phyloP scores from a whole-genome alignment of 192 early-diverging fungal genomes.

The Coemansia sp. region DNA sequence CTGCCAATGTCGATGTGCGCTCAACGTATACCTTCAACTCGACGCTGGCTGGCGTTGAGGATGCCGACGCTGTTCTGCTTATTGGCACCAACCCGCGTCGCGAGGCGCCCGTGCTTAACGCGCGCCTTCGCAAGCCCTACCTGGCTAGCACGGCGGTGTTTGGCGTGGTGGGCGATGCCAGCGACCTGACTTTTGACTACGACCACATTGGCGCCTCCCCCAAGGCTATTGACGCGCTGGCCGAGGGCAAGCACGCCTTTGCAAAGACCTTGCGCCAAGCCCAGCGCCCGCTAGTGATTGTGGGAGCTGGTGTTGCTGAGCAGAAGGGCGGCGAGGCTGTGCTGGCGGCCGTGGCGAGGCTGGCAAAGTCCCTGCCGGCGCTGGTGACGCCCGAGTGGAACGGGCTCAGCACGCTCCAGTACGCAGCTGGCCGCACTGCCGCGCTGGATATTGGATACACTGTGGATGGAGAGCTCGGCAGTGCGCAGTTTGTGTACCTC shows the following conservation, averaged over 20 bases:
- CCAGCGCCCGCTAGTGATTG: conserved; percentile 87
- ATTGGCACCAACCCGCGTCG: conserved; percentile 95
- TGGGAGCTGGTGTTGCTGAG: conserved; percentile 80
- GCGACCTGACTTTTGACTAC: conserved; percentile 89
- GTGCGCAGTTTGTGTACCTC: conserved; percentile 80
- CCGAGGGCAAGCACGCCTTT: conserved; percentile 71
- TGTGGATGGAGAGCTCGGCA: background rate
- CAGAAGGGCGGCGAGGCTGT: conserved; percentile 64
- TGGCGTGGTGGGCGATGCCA: conserved; percentile 75
- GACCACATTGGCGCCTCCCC: conserved; percentile 72
- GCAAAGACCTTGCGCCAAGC: conserved; percentile 71
- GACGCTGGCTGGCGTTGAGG: conserved; percentile 84
- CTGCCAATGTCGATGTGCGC: conserved; percentile 73
- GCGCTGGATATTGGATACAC: conserved; percentile 87
- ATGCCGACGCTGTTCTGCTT: conserved; percentile 87
- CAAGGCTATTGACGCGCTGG: conserved; percentile 65
- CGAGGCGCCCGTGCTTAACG: conserved; percentile 94
- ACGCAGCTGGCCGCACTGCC: conserved; percentile 81
- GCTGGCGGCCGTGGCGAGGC: conserved; percentile 70
- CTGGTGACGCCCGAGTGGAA: conserved; percentile 81
- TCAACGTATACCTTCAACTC: conserved; percentile 86
- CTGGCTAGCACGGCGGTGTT: conserved; percentile 76
- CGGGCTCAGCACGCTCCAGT: conserved; percentile 88
- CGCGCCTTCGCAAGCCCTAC: conserved; percentile 92
- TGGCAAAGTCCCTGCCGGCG: conserved; percentile 66